Conservation (phyloP, 345 rosid species). For the Toxicodendron radicans region DNA sequence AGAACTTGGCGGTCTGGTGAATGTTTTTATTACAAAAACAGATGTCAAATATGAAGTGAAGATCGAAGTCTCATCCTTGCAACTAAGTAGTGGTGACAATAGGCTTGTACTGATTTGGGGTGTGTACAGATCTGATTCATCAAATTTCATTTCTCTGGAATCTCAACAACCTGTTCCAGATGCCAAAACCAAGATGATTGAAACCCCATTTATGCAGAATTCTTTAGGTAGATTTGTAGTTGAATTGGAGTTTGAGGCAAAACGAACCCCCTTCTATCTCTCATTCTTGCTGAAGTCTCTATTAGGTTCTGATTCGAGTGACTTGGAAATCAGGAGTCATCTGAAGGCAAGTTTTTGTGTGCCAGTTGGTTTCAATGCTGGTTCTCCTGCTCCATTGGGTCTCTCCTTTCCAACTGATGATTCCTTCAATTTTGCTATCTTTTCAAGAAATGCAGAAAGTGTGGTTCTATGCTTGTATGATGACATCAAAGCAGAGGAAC, state of each 20-base stretch:
- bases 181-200: slow-evolving; percentile 37
- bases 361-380: slow-evolving; percentile 75
- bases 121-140: slow-evolving; percentile 64
- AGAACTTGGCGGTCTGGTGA: slow-evolving; percentile 65
- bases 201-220: slow-evolving; percentile 46
- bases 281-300: slow-evolving; percentile 65
- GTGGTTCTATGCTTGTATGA: slow-evolving; percentile 72
- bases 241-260: slow-evolving; percentile 71
- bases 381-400: slow-evolving; percentile 75
- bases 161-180: slow-evolving; percentile 34
- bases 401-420: slow-evolving; percentile 63
- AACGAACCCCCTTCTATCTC: slow-evolving; percentile 66
- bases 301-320: slow-evolving; percentile 25
- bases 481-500: slow-evolving; percentile 48
- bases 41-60: slow-evolving; percentile 48
- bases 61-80: slow-evolving; percentile 63
- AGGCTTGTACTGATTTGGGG: slow-evolving; percentile 64
- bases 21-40: slow-evolving; percentile 57
- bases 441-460: slow-evolving; percentile 56
- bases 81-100: slow-evolving; percentile 31
- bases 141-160: slow-evolving; percentile 52
- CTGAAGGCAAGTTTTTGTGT: slow-evolving; percentile 60
- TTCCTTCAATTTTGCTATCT: slow-evolving; percentile 70
- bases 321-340: slow-evolving; percentile 59
- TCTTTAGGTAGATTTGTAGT: slow-evolving; percentile 41